Evolutionary conservation across 495 filamentous ascomycete genomes (phyloP).

Genomic region (Aspergillus kassunensis): DNA sequence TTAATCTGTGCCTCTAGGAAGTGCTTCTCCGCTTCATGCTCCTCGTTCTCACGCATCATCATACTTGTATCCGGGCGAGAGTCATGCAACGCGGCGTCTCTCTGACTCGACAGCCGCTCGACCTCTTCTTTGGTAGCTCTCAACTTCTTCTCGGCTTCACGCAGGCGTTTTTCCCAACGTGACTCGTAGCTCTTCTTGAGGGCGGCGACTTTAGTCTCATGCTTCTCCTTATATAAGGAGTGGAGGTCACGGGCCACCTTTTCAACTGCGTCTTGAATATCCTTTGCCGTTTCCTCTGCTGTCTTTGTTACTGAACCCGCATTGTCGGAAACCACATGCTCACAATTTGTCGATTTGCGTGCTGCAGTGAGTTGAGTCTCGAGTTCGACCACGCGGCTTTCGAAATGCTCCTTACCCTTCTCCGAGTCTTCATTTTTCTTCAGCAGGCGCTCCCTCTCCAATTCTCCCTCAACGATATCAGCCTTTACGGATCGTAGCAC

Average conservation of each 20-base stretch:
- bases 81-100: slow-evolving; percentile 61
- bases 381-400: slow-evolving; percentile 54
- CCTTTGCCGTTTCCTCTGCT: slow-evolving; percentile 40
- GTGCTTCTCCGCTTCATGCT: slow-evolving; percentile 47
- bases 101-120: slow-evolving; percentile 62
- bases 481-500: slow-evolving; percentile 74
- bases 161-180: slow-evolving; percentile 80
- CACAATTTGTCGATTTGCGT: slow-evolving; percentile 41
- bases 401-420: slow-evolving; percentile 59
- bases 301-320: slow-evolving; percentile 10
- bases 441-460: slow-evolving; percentile 68
- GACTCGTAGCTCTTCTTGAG: slow-evolving; percentile 93
- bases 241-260: slow-evolving; percentile 87
- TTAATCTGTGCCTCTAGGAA: slow-evolving; percentile 62
- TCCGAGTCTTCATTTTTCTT: slow-evolving; percentile 71
- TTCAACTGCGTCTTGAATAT: slow-evolving; percentile 84
- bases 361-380: slow-evolving; percentile 70
- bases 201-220: slow-evolving; percentile 89
- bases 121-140: slow-evolving; percentile 65
- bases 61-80: slow-evolving; percentile 43
- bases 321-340: slow-evolving; percentile 12
- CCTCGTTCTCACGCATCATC: slow-evolving; percentile 42
- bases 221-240: slow-evolving; percentile 90
- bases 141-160: slow-evolving; percentile 67
- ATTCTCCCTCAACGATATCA: slow-evolving; percentile 72